Conservation (phyloP, 805 yeast genomes). For the Saccharomyces paradoxus region DNA sequence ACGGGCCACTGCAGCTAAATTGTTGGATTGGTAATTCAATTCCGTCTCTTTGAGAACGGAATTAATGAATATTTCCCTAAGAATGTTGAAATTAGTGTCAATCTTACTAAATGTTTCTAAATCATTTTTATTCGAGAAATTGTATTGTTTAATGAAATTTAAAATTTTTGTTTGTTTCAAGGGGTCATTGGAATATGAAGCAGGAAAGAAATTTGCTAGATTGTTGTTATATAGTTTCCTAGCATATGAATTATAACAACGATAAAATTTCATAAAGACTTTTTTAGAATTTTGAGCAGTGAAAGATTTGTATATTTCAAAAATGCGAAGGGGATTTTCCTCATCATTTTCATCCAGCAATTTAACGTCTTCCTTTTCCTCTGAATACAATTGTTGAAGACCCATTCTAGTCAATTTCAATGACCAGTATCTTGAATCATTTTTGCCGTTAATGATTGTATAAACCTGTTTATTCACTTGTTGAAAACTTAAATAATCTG, state of each 20-base stretch:
- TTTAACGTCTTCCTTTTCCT: not conserved
- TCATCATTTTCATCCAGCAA: constrained; percentile 3
- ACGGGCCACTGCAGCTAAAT: constrained; percentile 33
- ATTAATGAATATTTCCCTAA: constrained; percentile 56
- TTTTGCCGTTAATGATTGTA: constrained; percentile 10
- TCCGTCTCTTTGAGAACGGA: constrained; percentile 66
- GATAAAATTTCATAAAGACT: constrained; percentile 12
- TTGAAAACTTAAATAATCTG: constrained; percentile 22
- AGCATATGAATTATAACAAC: constrained; percentile 16
- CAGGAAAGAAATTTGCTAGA: constrained; percentile 20
- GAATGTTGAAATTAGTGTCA: constrained; percentile 15
- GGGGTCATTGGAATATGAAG: constrained; percentile 20
- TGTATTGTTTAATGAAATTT: constrained; percentile 14
- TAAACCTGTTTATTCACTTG: constrained; percentile 16
- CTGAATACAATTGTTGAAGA: constrained; percentile 3
- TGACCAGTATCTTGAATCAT: constrained; percentile 15
- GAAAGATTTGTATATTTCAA: constrained; percentile 14
- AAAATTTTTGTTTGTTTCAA: constrained; percentile 21
- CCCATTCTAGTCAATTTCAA: constrained; percentile 18
- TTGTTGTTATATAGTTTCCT: constrained; percentile 18
- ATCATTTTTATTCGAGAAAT: constrained; percentile 17
- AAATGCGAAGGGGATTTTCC: constrained; percentile 5
- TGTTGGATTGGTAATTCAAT: constrained; percentile 41
- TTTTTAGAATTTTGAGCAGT: constrained; percentile 9
- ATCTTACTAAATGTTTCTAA: constrained; percentile 11